Percentiles rank a stretch among this genome's conserved stretches.
phyloP scores from a whole-genome alignment of 495 filamentous ascomycete genomes.

The Penicillium simplicissimum region DNA sequence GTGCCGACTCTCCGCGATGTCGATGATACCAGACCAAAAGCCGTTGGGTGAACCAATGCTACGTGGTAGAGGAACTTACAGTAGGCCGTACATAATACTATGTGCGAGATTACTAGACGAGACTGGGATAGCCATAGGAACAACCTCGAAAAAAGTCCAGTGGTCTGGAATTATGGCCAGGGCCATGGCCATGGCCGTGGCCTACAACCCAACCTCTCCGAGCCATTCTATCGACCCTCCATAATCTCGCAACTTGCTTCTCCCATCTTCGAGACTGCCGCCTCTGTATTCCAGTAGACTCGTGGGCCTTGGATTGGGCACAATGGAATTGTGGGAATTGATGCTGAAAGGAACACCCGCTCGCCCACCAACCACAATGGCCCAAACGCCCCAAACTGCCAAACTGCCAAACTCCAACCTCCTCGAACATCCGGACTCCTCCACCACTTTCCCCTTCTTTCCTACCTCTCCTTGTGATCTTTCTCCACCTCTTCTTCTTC shows the following conservation, averaged over 20 bases:
- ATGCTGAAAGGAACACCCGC: slow-evolving; percentile 25
- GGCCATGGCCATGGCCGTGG: background rate
- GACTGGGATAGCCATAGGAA: background rate
- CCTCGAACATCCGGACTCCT: slow-evolving; percentile 32
- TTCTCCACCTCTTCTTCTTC: slow-evolving; percentile 25
- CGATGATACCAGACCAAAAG: background rate
- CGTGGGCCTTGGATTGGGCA: background rate
- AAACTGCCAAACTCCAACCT: background rate
- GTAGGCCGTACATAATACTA: too few relatives aligned
- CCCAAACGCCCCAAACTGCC: background rate
- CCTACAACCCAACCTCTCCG: background rate
- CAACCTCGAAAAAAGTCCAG: background rate
- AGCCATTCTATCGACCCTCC: background rate
- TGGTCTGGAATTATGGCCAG: background rate
- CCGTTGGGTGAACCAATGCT: background rate
- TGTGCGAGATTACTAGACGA: background rate
- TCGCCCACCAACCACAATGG: slow-evolving; percentile 30
- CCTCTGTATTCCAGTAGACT: background rate
- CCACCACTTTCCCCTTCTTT: slow-evolving; percentile 31
- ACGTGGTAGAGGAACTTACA: background rate
- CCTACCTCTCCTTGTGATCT: slow-evolving; percentile 25
- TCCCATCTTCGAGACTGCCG: too few relatives aligned
- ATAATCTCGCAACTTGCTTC: too few relatives aligned
- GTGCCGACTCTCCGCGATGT: slow-evolving; percentile 12
- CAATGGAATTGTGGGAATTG: slow-evolving; percentile 29